Conservation (phyloP, 225 moss, liverwort and hornwort species). For the Neckera pumila region DNA sequence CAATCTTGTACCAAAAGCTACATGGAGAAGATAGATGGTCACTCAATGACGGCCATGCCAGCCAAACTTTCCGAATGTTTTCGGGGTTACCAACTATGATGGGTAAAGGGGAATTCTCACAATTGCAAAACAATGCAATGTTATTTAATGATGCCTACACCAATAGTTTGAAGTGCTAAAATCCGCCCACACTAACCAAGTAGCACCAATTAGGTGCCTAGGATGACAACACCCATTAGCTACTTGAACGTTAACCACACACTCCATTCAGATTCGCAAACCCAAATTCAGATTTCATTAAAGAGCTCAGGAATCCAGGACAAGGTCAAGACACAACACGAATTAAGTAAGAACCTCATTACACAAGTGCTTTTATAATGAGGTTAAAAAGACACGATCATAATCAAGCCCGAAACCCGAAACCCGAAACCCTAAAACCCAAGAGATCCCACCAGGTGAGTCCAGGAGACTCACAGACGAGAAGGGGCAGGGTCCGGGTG, state of each 20-base stretch:
- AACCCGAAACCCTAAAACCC: background rate
- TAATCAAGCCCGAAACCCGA: background rate
- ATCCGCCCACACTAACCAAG: background rate
- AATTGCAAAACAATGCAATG: background rate
- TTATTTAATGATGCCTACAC: background rate
- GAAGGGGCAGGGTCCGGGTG: slow-evolving; percentile 50
- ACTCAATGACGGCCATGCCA: background rate
- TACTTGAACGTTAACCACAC: background rate
- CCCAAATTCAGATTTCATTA: background rate
- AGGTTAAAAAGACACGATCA: background rate
- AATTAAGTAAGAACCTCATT: background rate
- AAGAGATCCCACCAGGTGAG: background rate
- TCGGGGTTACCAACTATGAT: too few relatives aligned
- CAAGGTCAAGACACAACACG: background rate
- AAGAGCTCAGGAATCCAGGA: background rate
- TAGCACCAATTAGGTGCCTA: background rate
- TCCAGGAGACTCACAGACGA: slow-evolving; percentile 9
- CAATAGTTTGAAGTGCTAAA: background rate
- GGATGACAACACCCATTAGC: background rate
- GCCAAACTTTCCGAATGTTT: background rate
- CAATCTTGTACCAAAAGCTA: background rate
- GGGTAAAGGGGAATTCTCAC: background rate
- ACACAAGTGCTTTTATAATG: background rate
- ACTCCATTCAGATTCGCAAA: background rate
- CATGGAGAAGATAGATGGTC: background rate